A percentile compares a stretch with the other conserved stretches of the same genome.
Evolutionary conservation across 2,329 filamentous ascomycete species (phyloP).

Genomic region (Sclerotinia trifoliorum): DNA sequence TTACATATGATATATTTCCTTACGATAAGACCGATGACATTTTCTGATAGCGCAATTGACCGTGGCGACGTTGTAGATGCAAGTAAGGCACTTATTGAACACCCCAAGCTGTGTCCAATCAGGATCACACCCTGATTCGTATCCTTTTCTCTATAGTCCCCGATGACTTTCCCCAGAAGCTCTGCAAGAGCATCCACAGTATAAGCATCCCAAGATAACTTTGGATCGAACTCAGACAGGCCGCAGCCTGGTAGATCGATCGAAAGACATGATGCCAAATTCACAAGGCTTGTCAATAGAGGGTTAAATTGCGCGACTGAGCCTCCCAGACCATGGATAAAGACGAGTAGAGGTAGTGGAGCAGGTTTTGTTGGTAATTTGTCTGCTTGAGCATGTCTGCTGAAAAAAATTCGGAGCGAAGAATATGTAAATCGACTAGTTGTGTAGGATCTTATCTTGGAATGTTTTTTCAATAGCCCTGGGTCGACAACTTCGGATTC

Average conservation of each 20-base stretch:
- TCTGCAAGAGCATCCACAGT: constrained; percentile 71
- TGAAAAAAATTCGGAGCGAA: constrained; percentile 78
- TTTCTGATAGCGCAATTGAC: constrained; percentile 52
- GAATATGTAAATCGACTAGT: constrained; percentile 69
- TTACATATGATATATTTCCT: constrained; percentile 7
- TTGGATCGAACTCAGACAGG: constrained; percentile 70
- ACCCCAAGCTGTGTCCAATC: constrained; percentile 89
- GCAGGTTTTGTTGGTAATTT: constrained; percentile 72
- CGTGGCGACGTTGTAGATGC: constrained; percentile 54
- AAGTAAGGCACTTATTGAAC: constrained; percentile 70
- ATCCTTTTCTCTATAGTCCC: constrained; percentile 65
- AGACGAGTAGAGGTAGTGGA: constrained; percentile 81
- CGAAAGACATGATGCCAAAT: constrained; percentile 79
- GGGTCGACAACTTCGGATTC: constrained; percentile 56
- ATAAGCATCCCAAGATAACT: constrained; percentile 70
- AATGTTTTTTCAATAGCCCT: constrained; percentile 75
- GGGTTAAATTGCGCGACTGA: constrained; percentile 85
- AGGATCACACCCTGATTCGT: constrained; percentile 71
- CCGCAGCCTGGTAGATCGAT: constrained; percentile 92
- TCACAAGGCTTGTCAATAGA: constrained; percentile 75
- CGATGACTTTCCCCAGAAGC: constrained; percentile 72
- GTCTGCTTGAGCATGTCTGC: constrained; percentile 75
- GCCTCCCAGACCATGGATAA: constrained; percentile 90
- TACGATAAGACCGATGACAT: constrained; percentile 72
- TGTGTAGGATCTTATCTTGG: constrained; percentile 68